phyloP scores from a whole-genome alignment of 2,329 filamentous ascomycete species.

The Hymenoscyphus scutula region DNA sequence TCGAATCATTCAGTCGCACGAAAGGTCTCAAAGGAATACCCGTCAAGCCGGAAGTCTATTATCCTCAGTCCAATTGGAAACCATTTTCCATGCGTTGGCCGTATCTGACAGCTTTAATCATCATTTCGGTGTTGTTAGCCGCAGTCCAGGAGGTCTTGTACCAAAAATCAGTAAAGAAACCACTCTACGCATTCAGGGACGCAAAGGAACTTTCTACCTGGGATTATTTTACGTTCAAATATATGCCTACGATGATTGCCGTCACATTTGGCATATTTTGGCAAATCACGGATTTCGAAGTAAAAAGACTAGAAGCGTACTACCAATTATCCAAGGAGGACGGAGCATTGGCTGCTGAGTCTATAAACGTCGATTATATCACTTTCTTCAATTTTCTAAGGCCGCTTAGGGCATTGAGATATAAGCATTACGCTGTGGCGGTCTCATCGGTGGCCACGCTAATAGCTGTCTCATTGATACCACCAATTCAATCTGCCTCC shows the following conservation, averaged over 20 bases:
- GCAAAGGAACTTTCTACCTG: conserved; percentile 50
- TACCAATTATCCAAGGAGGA: conserved; percentile 61
- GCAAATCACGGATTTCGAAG: conserved; percentile 65
- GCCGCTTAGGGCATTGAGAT: conserved; percentile 59
- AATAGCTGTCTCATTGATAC: conserved; percentile 65
- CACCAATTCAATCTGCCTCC: conserved; percentile 64
- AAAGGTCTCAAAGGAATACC: conserved; percentile 9
- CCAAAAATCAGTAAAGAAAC: conserved; percentile 45
- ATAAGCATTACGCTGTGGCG: conserved; percentile 66
- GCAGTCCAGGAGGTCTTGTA: conserved; percentile 55
- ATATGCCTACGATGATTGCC: conserved; percentile 58
- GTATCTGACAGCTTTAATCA: conserved; percentile 53
- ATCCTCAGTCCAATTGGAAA: conserved; percentile 65
- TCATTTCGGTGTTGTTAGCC: conserved; percentile 53
- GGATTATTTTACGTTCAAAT: conserved; percentile 62
- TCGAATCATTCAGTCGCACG: conserved; percentile 20
- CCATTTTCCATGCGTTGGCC: conserved; percentile 63
- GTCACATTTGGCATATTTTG: conserved; percentile 63
- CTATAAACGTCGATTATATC: conserved; percentile 65
- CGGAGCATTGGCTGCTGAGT: conserved; percentile 61
- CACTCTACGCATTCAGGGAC: conserved; percentile 45
- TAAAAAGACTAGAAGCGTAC: conserved; percentile 64
- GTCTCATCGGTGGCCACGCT: conserved; percentile 63
- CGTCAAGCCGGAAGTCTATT: conserved; percentile 52
- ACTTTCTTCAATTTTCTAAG: conserved; percentile 65